A percentile compares a stretch with the other conserved stretches of the same genome.
Evolutionary conservation across 495 filamentous ascomycete species (phyloP).

Genomic region (Aspergillus panamensis): DNA sequence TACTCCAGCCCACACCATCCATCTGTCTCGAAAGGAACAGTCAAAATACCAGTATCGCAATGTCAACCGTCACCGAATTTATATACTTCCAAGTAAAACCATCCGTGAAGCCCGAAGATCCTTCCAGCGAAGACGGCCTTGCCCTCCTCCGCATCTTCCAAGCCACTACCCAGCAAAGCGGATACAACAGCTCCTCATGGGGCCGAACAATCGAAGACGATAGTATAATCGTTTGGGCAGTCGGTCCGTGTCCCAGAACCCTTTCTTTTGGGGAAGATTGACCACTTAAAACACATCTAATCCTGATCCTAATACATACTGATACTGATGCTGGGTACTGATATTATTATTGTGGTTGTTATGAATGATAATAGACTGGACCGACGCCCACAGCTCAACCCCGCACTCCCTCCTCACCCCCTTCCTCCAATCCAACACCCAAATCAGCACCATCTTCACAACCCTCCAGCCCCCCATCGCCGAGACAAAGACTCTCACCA

Average conservation of each 20-base stretch:
- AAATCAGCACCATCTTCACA: conserved; percentile 28
- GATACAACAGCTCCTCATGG: conserved; percentile 40
- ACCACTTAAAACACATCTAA: too few relatives aligned
- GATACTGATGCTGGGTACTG: neutral
- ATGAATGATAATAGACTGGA: conserved; percentile 40
- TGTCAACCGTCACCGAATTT: conserved; percentile 34
- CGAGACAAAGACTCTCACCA: conserved; percentile 31
- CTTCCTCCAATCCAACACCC: conserved; percentile 25
- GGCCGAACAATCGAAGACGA: conserved; percentile 38
- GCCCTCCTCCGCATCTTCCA: conserved; percentile 30
- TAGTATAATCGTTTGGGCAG: conserved; percentile 37
- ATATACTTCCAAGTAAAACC: conserved; percentile 40
- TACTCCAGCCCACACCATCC: too few relatives aligned
- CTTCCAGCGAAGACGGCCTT: conserved; percentile 31
- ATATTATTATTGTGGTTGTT: neutral
- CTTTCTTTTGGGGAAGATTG: neutral
- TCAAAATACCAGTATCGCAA: conserved; percentile 13
- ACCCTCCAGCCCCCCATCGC: conserved; percentile 33
- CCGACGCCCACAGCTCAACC: conserved; percentile 31
- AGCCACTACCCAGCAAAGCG: conserved; percentile 33
- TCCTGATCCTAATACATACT: too few relatives aligned
- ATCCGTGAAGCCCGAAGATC: conserved; percentile 42
- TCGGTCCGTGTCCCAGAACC: conserved; percentile 26
- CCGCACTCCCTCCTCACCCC: conserved; percentile 20
- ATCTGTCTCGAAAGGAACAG: neutral